Percentiles rank a stretch among this genome's conserved stretches.
These are phyloP conservation scores for Pleurotus pulmonarius DNA, from an alignment of 768 basidiomycete species.

Conservation along the genomic window DNA sequence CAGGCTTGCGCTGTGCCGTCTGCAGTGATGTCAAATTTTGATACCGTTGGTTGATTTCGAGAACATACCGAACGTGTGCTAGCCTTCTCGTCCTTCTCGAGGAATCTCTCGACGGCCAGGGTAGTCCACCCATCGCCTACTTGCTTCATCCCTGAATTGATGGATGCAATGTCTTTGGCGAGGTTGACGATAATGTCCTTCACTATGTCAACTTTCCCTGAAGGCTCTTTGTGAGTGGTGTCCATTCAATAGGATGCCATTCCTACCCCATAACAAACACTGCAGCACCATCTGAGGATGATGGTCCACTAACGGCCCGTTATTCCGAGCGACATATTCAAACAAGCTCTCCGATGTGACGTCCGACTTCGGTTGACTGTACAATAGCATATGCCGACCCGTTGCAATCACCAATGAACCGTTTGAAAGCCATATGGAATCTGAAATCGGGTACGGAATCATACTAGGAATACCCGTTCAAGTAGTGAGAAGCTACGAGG, in stretches of 20 bases:
- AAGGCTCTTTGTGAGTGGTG: not conserved
- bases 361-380: conserved; percentile 42
- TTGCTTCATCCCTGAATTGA: conserved; percentile 17
- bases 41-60: not conserved
- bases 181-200: conserved; percentile 78
- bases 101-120: conserved; percentile 56
- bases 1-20: too few species aligned
- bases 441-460: conserved; percentile 74
- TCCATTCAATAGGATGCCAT: not conserved
- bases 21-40: too few species aligned
- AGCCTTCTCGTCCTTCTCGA: conserved; percentile 29
- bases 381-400: conserved; percentile 81
- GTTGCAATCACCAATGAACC: conserved; percentile 81
- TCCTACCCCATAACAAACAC: conserved; percentile 84
- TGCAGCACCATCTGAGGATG: conserved; percentile 93
- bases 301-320: conserved; percentile 87
- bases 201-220: conserved; percentile 83
- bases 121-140: conserved; percentile 35
- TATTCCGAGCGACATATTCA: conserved; percentile 75
- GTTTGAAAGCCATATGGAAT: conserved; percentile 88
- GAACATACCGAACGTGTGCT: conserved; percentile 13
- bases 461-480: conserved; percentile 40
- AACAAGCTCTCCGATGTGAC: conserved; percentile 52
- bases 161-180: conserved; percentile 32
- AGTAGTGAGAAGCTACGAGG: not conserved